Evolutionary conservation across 345 rosid genomes (phyloP).

Genomic region (Rhizophora apiculata): DNA sequence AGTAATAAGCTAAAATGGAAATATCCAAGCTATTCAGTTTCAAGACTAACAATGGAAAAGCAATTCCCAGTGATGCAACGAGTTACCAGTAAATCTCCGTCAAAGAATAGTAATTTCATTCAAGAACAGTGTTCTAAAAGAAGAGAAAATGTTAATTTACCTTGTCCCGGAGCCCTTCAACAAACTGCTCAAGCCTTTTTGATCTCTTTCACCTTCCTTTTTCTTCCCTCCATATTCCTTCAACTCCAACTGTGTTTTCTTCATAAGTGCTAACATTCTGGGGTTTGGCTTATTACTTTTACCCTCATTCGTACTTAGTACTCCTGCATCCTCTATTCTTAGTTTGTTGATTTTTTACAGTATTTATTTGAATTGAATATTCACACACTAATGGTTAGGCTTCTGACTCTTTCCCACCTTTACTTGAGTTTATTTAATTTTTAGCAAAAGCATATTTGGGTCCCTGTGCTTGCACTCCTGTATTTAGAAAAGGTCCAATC

Average conservation of each 20-base stretch:
- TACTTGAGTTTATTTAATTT: too few relatives aligned
- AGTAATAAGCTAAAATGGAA: too few relatives aligned
- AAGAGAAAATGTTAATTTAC: slow-evolving; percentile 22
- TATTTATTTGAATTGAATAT: too few relatives aligned
- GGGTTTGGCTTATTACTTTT: too few relatives aligned
- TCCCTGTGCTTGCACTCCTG: too few relatives aligned
- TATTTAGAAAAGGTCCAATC: too few relatives aligned
- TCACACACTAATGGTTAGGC: too few relatives aligned
- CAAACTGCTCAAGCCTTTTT: slow-evolving; percentile 71
- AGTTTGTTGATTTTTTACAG: too few relatives aligned
- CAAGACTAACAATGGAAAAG: not conserved
- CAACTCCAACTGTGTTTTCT: slow-evolving; percentile 68
- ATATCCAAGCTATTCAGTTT: not conserved
- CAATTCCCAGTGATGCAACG: not conserved
- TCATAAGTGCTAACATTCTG: slow-evolving; percentile 44
- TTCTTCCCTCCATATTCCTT: slow-evolving; percentile 43
- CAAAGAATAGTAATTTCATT: not conserved
- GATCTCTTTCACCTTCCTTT: slow-evolving; percentile 53
- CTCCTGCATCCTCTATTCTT: too few relatives aligned
- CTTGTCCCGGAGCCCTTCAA: slow-evolving; percentile 61
- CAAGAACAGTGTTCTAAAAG: not conserved
- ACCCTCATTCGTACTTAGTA: too few relatives aligned
- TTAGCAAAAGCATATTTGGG: too few relatives aligned
- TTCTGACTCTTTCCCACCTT: too few relatives aligned
- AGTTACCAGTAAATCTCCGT: not conserved